phyloP scores from a whole-genome alignment of 1,284 basidiomycete species.

The Cryptococcus floricola region DNA sequence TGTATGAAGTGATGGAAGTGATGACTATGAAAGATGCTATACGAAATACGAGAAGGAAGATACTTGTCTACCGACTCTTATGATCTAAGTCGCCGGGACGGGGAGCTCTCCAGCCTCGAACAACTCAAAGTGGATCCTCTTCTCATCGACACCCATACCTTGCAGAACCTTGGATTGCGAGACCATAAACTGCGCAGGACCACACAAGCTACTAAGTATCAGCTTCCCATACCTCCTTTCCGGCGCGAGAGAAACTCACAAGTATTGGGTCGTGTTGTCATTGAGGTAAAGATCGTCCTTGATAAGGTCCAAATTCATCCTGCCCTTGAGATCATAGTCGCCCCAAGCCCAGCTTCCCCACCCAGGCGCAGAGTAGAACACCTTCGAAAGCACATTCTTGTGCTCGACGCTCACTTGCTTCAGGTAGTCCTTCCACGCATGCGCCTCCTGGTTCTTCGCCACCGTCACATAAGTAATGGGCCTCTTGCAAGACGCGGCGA shows the following conservation, averaged over 20 bases:
- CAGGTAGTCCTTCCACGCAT: constrained; percentile 17
- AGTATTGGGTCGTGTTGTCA: constrained; percentile 26
- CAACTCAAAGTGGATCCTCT: constrained; percentile 28
- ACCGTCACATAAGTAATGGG: constrained; percentile 18
- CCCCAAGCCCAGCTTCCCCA: background rate
- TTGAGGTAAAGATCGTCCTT: constrained; percentile 19
- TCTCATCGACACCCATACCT: constrained; percentile 23
- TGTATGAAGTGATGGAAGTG: too few relatives aligned
- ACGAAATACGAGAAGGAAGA: too few relatives aligned
- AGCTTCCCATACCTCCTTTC: background rate
- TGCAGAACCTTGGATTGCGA: constrained; percentile 6
- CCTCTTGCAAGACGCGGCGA: background rate
- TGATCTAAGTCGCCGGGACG: background rate
- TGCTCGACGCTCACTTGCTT: constrained; percentile 12
- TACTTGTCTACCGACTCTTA: too few relatives aligned
- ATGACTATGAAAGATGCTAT: too few relatives aligned
- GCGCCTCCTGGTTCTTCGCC: constrained; percentile 7
- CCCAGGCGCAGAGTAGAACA: constrained; percentile 21
- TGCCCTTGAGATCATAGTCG: constrained; percentile 19
- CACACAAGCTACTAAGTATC: constrained; percentile 20
- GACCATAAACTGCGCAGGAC: constrained; percentile 31
- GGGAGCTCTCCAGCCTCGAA: constrained; percentile 28
- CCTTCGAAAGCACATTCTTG: constrained; percentile 18
- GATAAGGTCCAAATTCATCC: constrained; percentile 16
- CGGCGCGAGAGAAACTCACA: constrained; percentile 8